Conservation (phyloP, 1,284 basidiomycete species). For the Pascua guehoae region DNA sequence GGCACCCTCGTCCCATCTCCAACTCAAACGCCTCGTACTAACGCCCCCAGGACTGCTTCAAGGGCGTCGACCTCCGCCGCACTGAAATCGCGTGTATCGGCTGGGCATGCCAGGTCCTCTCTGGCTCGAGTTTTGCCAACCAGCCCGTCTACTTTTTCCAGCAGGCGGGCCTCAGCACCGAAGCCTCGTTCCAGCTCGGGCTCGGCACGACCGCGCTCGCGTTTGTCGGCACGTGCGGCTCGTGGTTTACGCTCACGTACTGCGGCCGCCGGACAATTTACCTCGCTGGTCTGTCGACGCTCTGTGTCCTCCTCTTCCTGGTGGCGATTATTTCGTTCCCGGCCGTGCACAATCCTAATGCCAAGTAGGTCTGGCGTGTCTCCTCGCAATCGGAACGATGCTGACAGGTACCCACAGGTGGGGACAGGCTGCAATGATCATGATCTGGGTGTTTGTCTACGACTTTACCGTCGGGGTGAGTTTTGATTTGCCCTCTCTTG, state of each 20-base stretch:
- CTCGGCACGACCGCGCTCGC: conserved; percentile 8
- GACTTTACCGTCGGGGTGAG: conserved; percentile 1
- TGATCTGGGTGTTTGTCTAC: conserved; percentile 1
- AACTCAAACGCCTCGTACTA: no score
- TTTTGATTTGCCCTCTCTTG: conserved; percentile 25
- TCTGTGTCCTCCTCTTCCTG: conserved; percentile 46
- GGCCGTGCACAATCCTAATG: not conserved
- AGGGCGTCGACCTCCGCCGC: conserved; percentile 38
- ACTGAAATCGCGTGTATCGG: conserved; percentile 37
- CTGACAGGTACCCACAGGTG: conserved; percentile 4
- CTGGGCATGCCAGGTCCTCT: not conserved
- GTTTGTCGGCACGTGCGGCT: conserved; percentile 26
- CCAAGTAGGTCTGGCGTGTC: not conserved
- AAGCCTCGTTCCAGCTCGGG: conserved; percentile 13
- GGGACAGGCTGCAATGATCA: conserved; percentile 7
- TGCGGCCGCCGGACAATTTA: conserved; percentile 52
- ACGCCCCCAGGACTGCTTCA: conserved; percentile 41
- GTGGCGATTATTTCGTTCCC: conserved; percentile 39
- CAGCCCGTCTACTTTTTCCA: conserved; percentile 2
- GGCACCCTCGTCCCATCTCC: no score
- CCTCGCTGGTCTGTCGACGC: conserved; percentile 45
- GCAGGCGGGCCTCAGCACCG: not conserved
- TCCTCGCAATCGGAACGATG: no score
- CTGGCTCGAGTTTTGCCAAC: conserved; percentile 15
- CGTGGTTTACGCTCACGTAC: conserved; percentile 24